Percentiles rank a stretch among this genome's conserved stretches.
Conservation (phyloP, 352 stramenopile genomes). For the Albugo laibachii region DNA sequence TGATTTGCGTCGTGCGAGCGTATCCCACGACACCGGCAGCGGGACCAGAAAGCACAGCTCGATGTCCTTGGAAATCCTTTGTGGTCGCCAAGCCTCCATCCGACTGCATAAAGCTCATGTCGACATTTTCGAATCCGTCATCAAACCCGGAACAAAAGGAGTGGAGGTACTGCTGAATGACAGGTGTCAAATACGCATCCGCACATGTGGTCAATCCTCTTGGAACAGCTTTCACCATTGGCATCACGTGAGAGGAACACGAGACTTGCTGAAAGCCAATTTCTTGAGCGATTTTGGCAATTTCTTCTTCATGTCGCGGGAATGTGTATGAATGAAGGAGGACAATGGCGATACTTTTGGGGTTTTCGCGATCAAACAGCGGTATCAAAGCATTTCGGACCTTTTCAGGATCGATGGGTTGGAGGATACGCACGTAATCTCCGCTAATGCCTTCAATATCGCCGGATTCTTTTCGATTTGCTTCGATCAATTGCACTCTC, state of each 20-base stretch:
- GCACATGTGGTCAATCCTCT: conserved; percentile 93
- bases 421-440: conserved; percentile 74
- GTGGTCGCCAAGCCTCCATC: conserved; percentile 95
- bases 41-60: conserved; percentile 86
- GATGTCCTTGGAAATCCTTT: conserved; percentile 83
- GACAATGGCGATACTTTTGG: conserved; percentile 89
- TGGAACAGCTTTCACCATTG: conserved; percentile 96
- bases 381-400: not conserved
- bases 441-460: conserved; percentile 74
- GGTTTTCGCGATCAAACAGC: conserved; percentile 27
- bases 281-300: conserved; percentile 74
- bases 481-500: conserved; percentile 83
- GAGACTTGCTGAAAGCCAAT: conserved; percentile 91
- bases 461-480: conserved; percentile 22
- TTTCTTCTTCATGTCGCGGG: conserved; percentile 81
- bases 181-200: conserved; percentile 95
- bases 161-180: conserved; percentile 93
- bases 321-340: conserved; percentile 94
- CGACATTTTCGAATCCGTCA: conserved; percentile 64
- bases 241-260: conserved; percentile 86
- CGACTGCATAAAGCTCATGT: conserved; percentile 98
- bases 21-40: conserved; percentile 94
- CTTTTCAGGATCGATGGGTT: conserved; percentile 38
- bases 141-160: conserved; percentile 96
- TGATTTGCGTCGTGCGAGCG: conserved; percentile 79